Evolutionary conservation across 768 basidiomycete species (phyloP), one percentile per base, ranked within the genome.

Genomic region (Mycena crocata): DNA sequence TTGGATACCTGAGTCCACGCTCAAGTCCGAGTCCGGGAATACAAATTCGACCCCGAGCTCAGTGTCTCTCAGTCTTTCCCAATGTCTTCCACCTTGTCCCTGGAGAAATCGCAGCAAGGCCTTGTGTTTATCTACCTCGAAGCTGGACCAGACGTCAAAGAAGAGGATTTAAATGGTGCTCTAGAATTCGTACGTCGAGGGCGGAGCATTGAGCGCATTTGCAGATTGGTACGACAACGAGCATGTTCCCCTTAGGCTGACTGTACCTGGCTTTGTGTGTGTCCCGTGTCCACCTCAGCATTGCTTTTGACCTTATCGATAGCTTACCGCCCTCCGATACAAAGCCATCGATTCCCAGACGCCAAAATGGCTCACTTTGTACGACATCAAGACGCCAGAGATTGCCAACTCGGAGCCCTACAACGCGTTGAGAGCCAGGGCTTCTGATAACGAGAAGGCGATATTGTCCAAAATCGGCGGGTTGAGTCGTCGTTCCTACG

Each of bases 221-320:
- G 21, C 49, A 81, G 80, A 78, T 49, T 81, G 80, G 78, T 80
- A 79, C 71, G 76, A 79, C 54, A 76, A 76, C 34, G 78, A 79
- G 62, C 80, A 80, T 51, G 76, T 68, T 34, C 78, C 78, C 12
- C 72, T 73, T 13, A 70, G 78, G 30, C 70, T 78, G 23, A 73
- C 76, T 12, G 74, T 79, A 26, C 77, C 78, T 21, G 77, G 79
- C 2, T 71, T 80, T 67, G 67, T 64, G 19, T 26, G 67, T 59
- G 6, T 6, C 34, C 32, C 13, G 1, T 32, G 14, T 34, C 30
- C 19, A 6, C 7, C 45, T 30, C 3, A 24, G 28, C 37, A 13
- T 19, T 19, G 24, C 4, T 24, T 13, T 54, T 30, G 24, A 44
- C 0, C 21, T 42, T 28, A 24, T 23, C 12, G 5, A 35, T 44